phyloP scores from a whole-genome alignment of 2,329 filamentous ascomycete species.

The Xylariaceae sp. region DNA sequence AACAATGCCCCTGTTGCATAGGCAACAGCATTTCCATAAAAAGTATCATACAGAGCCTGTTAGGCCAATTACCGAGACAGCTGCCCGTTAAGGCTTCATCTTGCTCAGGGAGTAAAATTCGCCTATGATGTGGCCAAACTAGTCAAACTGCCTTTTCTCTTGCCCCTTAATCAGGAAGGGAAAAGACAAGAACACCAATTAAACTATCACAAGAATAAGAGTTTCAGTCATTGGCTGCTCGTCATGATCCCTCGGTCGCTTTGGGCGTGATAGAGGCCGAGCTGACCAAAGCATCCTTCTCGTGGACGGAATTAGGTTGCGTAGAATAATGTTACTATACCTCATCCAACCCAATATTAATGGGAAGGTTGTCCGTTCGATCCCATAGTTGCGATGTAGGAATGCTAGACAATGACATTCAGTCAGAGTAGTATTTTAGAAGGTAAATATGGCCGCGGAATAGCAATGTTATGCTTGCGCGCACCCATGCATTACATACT shows the following conservation, averaged over 20 bases:
- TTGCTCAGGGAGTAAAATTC: background rate
- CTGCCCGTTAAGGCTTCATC: background rate
- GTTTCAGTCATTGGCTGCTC: conserved; percentile 8
- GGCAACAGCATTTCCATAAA: no score
- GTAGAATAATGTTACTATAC: background rate
- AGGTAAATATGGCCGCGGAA: conserved; percentile 12
- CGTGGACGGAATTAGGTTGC: background rate
- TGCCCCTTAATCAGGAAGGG: background rate
- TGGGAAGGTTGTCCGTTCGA: background rate
- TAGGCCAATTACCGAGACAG: background rate
- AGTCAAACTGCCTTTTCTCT: background rate
- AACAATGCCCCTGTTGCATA: no score
- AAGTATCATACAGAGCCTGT: background rate
- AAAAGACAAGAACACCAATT: background rate
- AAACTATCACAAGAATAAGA: background rate
- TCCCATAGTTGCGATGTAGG: background rate
- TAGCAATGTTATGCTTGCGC: conserved; percentile 1
- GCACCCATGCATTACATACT: background rate
- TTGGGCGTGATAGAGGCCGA: background rate
- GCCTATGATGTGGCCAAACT: background rate
- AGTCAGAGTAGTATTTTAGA: conserved; percentile 23
- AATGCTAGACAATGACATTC: background rate
- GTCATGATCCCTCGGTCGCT: background rate
- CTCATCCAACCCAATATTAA: background rate
- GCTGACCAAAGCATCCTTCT: background rate